These are phyloP conservation scores for Globisporangium polare DNA, from an alignment of 352 stramenopile species.

Conservation along the genomic window DNA sequence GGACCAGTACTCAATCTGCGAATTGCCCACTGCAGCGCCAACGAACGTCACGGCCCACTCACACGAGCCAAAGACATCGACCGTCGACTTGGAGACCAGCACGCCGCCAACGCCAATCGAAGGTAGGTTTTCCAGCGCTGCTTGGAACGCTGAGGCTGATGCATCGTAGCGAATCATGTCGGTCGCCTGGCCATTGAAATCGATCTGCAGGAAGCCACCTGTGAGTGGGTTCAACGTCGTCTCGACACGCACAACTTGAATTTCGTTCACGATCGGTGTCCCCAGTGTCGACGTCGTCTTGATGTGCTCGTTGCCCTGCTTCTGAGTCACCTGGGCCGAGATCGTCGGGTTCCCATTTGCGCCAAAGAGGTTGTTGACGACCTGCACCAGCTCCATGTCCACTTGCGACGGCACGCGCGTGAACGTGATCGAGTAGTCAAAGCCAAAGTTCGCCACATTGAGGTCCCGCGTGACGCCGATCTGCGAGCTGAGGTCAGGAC, in stretches of 20 bases:
- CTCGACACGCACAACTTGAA: conserved; percentile 60
- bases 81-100: conserved; percentile 27
- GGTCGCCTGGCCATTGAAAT: conserved; percentile 65
- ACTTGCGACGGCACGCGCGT: conserved; percentile 33
- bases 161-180: conserved; percentile 64
- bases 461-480: conserved; percentile 49
- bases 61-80: conserved; percentile 24
- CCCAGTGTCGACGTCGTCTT: conserved; percentile 60
- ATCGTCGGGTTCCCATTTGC: conserved; percentile 39
- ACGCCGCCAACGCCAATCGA: conserved; percentile 43
- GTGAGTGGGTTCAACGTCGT: conserved; percentile 31
- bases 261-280: conserved; percentile 56
- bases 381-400: conserved; percentile 28
- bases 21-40: conserved; percentile 27
- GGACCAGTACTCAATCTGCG: conserved; percentile 66
- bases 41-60: conserved; percentile 71
- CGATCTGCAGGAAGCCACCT: conserved; percentile 60
- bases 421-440: conserved; percentile 76
- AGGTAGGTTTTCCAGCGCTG: conserved; percentile 58
- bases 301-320: conserved; percentile 54
- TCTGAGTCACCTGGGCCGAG: conserved; percentile 24
- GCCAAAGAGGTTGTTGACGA: conserved; percentile 66
- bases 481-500: conserved; percentile 5
- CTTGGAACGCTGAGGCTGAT: conserved; percentile 34
- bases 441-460: conserved; percentile 57